Evolutionary conservation across 1,284 basidiomycete genomes (phyloP), one percentile per base, ranked within the genome.

Genomic region (Vanrija sp.): DNA sequence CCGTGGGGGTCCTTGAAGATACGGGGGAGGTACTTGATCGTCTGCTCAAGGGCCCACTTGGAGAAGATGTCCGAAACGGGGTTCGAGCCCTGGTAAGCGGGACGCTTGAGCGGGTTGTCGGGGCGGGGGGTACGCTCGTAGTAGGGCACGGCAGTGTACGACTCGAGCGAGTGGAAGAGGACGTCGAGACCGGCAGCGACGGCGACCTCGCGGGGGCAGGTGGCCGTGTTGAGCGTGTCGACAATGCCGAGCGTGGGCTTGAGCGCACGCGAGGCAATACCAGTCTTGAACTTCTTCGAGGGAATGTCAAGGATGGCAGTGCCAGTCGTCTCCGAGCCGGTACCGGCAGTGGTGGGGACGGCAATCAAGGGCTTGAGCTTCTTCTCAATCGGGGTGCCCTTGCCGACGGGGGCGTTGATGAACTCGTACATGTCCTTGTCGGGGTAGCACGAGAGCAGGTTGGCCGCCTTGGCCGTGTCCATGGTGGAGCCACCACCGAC

Each of bases 311-410:
- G 83, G 64, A 98, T 97, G 15, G 95, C 91, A 1, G 95, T 90
- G n/a, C 95, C 95, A 3, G 94, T 98, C 1, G 95, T 98, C 76
- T 98, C 92, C 3, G 89, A 91, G 14, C 93, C 94, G n/a, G 94
- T 98, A 48, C 94, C 72, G 39, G 95, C 94, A 7, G 94, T 98
- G 3, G 95, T 98, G 10, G 93, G 93, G 20, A 97, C 84, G 44
- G 93, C 93, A 58, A 98, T 93, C 42, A 98, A 79, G 16, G 95
- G 95, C 24, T 84, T 79, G 38, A 98, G 80, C 25, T 79, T 77
- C 71, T 89, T 80, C 25, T 82, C 79, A 60, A 98, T 87, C 2
- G 94, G 89, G 31, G 85, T 81, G 3, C 94, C 95, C 74, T 92
- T 93, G 50, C 94, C 94, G 57, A 98, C 82, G 0, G 94, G 94